Percentiles rank a stretch among this genome's conserved stretches.
phyloP scores from a whole-genome alignment of 345 rosid genomes.

The Eucalyptus curtisii region DNA sequence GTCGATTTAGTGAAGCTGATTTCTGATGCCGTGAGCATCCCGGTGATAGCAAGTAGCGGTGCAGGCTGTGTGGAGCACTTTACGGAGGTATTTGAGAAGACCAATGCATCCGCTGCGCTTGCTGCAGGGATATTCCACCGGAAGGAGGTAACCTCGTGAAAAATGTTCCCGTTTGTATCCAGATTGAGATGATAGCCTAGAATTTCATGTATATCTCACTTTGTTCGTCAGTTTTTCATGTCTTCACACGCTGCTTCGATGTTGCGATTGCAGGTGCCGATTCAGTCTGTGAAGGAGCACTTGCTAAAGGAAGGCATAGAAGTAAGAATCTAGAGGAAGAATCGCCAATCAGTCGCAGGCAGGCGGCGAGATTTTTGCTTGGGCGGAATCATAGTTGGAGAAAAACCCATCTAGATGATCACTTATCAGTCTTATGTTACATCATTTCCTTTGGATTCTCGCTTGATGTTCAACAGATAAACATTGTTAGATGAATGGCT shows the following conservation, averaged over 20 bases:
- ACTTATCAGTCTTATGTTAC: not conserved
- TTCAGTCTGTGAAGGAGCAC: constrained; percentile 69
- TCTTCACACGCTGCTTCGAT: not conserved
- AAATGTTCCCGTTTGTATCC: not conserved
- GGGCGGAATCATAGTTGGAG: not conserved
- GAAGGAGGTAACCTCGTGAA: constrained; percentile 50
- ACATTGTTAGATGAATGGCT: not conserved
- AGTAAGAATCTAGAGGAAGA: constrained; percentile 29
- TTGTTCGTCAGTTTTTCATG: not conserved
- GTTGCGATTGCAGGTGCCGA: constrained; percentile 54
- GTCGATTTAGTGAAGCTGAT: constrained; percentile 66
- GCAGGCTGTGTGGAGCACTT: constrained; percentile 80
- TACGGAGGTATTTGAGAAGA: constrained; percentile 63
- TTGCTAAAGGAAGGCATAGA: constrained; percentile 54
- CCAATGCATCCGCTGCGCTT: constrained; percentile 92
- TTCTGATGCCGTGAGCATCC: constrained; percentile 85
- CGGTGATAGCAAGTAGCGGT: constrained; percentile 97
- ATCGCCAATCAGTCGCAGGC: not conserved
- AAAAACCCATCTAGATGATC: not conserved
- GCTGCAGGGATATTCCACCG: constrained; percentile 99
- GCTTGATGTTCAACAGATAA: not conserved
- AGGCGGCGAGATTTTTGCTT: not conserved
- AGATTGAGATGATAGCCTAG: not conserved
- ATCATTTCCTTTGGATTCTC: not conserved
- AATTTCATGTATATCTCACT: not conserved